Base-by-base conservation (phyloP, 345 rosid genomes). In the Syzygium oleosum region DNA sequence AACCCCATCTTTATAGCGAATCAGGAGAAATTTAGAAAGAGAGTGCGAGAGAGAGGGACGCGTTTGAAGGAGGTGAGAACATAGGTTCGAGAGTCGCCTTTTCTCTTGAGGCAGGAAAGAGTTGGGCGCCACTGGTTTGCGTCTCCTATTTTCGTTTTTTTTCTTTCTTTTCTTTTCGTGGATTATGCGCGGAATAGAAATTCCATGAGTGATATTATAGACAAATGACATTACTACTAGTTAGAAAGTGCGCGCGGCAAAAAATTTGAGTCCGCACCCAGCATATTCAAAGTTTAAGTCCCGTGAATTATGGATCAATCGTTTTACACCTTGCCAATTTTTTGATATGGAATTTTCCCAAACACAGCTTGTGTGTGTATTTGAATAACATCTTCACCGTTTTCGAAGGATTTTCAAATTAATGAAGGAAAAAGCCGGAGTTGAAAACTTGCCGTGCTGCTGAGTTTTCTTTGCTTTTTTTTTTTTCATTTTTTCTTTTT, bases 111-210 rank as follows among this genome's bases (percentile, higher is more conserved):
- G 77, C 83, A 9, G 86, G 88, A 6, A 90, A 89, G 87, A 85
- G 87, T 85, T 91, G 93, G 93, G 94, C 96, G 97, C 97, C 94
- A 91, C 87, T 88, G 93, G 95, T 94, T 93, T 5, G 21, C 1
- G 23, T 34, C 80, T 17, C 80, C 1, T 6, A 43, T 9, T 9
- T 34, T 34, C 21, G 49, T 4, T 34, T 19, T 4, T 31, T 31
- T 16, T 31, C 22, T 10, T 9, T 21, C 9, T 19, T 8, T 1
- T 16, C 13, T 9, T 68, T 17, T 17, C 34, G 34, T 4, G 23
- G 25, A n/a, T n/a, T 14, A 6, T 2, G 19, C 73, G 73, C 38
- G 2, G 73, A 13, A 16, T 25, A n/a, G 73, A 12, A 61, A 61
- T 3, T n/a, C 73, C 4, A n/a, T 13, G 1, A 43, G 46, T 6